A percentile compares a stretch with the other conserved stretches of the same genome.
These are phyloP conservation scores for Rhizopogon roseolus DNA, from an alignment of 768 basidiomycete species.

Conservation along the genomic window DNA sequence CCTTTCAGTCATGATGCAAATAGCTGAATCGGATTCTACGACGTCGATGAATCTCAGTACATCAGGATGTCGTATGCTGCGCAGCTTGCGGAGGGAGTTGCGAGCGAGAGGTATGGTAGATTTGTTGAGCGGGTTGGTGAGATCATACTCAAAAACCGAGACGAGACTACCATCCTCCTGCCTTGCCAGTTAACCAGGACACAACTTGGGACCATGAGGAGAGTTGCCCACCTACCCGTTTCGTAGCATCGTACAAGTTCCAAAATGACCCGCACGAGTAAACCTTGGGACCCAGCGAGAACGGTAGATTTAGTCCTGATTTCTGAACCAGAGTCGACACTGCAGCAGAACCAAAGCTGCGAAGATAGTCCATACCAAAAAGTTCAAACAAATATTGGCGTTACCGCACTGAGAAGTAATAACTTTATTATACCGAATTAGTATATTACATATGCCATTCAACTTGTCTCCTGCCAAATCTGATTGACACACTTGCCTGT, in stretches of 20 bases:
- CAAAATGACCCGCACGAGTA: constrained; percentile 70
- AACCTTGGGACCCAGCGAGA: constrained; percentile 74
- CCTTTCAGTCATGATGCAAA: constrained; percentile 94
- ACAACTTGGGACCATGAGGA: constrained; percentile 6
- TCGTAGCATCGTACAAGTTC: constrained; percentile 82
- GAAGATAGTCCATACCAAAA: constrained; percentile 69
- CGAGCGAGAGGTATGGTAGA: constrained; percentile 71
- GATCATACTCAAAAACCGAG: constrained; percentile 92
- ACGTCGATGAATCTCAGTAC: constrained; percentile 94
- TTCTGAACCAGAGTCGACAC: constrained; percentile 91
- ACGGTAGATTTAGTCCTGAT: constrained; percentile 87
- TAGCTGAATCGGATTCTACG: constrained; percentile 79
- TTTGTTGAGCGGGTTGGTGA: constrained; percentile 53
- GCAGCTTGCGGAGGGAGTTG: constrained; percentile 86
- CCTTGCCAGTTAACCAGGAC: constrained; percentile 11
- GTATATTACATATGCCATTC: too few relatives aligned
- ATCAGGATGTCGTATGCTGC: constrained; percentile 92
- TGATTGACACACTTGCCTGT: too few relatives aligned
- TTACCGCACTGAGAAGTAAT: too few relatives aligned
- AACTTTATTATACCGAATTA: too few relatives aligned
- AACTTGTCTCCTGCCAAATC: too few relatives aligned
- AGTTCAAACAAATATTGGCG: too few relatives aligned
- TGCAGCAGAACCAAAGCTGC: constrained; percentile 79
- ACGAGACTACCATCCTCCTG: constrained; percentile 87
- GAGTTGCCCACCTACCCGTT: constrained; percentile 54